Base-by-base conservation (phyloP, 495 filamentous ascomycete species). In the Neurospora pannonica region DNA sequence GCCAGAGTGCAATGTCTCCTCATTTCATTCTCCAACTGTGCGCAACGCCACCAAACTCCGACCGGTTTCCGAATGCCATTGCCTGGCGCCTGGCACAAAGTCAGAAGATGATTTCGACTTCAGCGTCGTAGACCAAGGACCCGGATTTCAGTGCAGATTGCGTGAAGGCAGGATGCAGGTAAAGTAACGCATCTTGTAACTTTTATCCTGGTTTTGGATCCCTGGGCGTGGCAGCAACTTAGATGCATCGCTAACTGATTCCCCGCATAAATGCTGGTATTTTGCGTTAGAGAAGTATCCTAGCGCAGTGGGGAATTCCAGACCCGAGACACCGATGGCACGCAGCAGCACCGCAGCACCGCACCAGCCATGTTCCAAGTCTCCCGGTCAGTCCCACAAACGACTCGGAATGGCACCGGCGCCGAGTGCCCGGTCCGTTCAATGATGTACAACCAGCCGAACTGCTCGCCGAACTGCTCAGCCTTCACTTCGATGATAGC, bases 201-300 rank as follows among this genome's bases (percentile, higher is more conserved):
- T 24, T 54, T 54, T 13, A 13, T 24, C 21, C 21, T 15, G 21
- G 10, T 54, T 54, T 24, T 6, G 21, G 10, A 4, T 24, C 5
- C 5, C 0, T 2, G 0, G n/a, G n/a, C 0, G 21, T 13, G 2
- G 11, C 1, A 54, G 21, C n/a, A 54, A 24, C 46, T 54, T 54
- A 24, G 46, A 28, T 54, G 46, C 0, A 54, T 2, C 21, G 2
- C 15, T 62, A 62, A 62, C 28, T 4, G 13, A 17, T 62, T 17
- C 3, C 0, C 5, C 0, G 1, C 28, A 34, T 1, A 19, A 2
- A 28, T 7, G 13, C 2, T 1, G 0, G 24, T 0, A 6, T 0
- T 62, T 62, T 9, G 0, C 1, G 54, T 62, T 34, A 62, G 6
- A 6, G 19, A 4, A 8, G 15, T 34, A 62, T 34, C 54, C 1